Base-by-base conservation (phyloP, 768 basidiomycete genomes). In the Sarcodon sp. region DNA sequence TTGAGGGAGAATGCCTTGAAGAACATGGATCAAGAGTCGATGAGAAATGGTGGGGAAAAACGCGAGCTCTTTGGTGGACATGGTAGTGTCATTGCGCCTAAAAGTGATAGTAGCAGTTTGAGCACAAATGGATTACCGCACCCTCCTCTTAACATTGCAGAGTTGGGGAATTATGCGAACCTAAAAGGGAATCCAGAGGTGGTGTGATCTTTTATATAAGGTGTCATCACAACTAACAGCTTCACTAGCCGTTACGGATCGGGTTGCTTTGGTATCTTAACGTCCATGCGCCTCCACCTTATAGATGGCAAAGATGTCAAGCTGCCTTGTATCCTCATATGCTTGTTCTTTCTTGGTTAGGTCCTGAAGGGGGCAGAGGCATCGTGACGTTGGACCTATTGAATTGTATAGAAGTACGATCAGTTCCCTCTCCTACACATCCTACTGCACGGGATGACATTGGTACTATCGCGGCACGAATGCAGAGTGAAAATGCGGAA, bases 201-300 rank as follows among this genome's bases (percentile, higher is more conserved):
- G 49, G 55, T 70, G 55, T 49, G 18, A 44, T 47, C 36, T 41
- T 49, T 43, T 38, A 9, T 45, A n/a, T 6, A n/a, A 13, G 16
- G 27, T 45, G 44, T 31, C 47, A 50, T 44, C 47, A 38, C 11
- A 35, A 9, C 39, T 16, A 15, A 60, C 46, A 18, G 50, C 10
- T 35, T 48, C 51, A 55, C n/a, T 58, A 94, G 92, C 90, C 91
- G 4, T 68, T 88, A 10, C 82, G 87, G 49, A 84, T 88, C 36
- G 92, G 92, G 11, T 68, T 80, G 11, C 65, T 96, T 0, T 94
- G 88, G 83, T 96, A 91, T 59, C 76, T 96, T 47, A 94, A 96
- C 49, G 92, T 94, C 0, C 92, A 96, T 57, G 82, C 84, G 0
- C 59, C 75, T 4, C 78, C 83, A 16, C 85, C 86, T 0, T 91